A percentile compares a stretch with the other conserved stretches of the same genome.
Conservation (phyloP, 129 eudicot genomes). For the Artemisia annua region DNA sequence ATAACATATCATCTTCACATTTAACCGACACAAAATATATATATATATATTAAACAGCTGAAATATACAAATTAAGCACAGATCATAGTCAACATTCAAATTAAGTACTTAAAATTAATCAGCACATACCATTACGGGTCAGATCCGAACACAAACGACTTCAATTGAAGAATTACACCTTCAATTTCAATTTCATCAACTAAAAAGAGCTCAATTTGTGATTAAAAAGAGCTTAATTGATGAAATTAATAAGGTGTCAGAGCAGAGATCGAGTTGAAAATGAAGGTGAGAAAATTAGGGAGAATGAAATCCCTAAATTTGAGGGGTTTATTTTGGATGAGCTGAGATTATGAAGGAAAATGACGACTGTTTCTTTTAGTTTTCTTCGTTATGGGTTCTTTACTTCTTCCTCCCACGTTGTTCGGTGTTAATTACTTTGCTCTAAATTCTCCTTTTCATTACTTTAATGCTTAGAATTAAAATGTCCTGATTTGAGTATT, state of each 20-base stretch:
- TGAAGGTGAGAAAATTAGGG: slow-evolving; percentile 5
- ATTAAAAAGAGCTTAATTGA: not conserved
- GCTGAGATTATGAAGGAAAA: slow-evolving; percentile 10
- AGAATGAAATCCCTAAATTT: slow-evolving; percentile 30
- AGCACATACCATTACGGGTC: slow-evolving; percentile 35
- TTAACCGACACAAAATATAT: too few species aligned
- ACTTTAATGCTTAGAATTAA: too few species aligned
- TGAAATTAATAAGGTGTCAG: not conserved
- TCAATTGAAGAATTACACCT: slow-evolving; percentile 25
- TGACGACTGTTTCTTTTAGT: slow-evolving; percentile 29
- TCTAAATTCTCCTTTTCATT: too few species aligned
- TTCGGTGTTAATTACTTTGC: slow-evolving; percentile 8
- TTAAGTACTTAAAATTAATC: not conserved
- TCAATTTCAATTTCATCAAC: slow-evolving; percentile 6
- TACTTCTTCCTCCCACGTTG: slow-evolving; percentile 28
- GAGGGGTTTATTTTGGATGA: not conserved
- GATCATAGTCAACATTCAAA: slow-evolving; percentile 21
- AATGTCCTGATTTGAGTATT: too few species aligned
- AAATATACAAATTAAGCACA: not conserved
- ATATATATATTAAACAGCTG: too few species aligned
- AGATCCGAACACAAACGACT: slow-evolving; percentile 33
- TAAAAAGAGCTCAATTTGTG: slow-evolving; percentile 8
- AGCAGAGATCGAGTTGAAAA: slow-evolving; percentile 25
- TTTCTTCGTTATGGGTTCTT: slow-evolving; percentile 10
- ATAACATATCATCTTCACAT: too few species aligned